A percentile compares a stretch with the other conserved stretches of the same genome.
Conservation (phyloP, 495 filamentous ascomycete species). For the Penicillium cinerascens region DNA sequence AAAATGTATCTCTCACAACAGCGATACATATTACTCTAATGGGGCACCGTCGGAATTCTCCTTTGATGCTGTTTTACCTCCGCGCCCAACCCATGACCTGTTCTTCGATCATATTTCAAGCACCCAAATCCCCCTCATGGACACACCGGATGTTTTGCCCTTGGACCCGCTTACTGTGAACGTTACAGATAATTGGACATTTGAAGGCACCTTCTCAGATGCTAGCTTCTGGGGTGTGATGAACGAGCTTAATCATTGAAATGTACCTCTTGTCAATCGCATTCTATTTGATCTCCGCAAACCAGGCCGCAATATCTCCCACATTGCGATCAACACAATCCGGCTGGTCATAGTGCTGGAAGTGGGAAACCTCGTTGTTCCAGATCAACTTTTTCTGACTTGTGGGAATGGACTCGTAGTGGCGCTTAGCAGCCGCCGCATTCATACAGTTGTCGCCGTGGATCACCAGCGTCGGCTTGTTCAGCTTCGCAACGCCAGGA, state of each 20-base stretch:
- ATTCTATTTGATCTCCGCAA: slow-evolving; percentile 17
- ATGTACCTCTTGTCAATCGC: background rate
- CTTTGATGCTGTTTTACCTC: slow-evolving; percentile 48
- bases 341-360: slow-evolving; percentile 24
- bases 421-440: slow-evolving; percentile 19
- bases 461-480: slow-evolving; percentile 21
- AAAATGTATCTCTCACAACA: no score
- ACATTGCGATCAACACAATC: slow-evolving; percentile 22
- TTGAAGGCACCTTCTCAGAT: slow-evolving; percentile 49
- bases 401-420: slow-evolving; percentile 22
- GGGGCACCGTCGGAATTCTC: slow-evolving; percentile 8
- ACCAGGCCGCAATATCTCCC: slow-evolving; percentile 22
- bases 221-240: slow-evolving; percentile 28
- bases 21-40: slow-evolving; percentile 7
- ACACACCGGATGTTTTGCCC: slow-evolving; percentile 15
- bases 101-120: slow-evolving; percentile 48
- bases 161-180: slow-evolving; percentile 13
- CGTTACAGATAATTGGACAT: slow-evolving; percentile 25
- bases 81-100: slow-evolving; percentile 52
- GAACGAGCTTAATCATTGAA: slow-evolving; percentile 6
- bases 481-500: slow-evolving; percentile 18
- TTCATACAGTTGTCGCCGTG: slow-evolving; percentile 25
- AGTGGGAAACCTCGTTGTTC: slow-evolving; percentile 23
- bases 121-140: slow-evolving; percentile 14
- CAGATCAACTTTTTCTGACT: slow-evolving; percentile 20